These are phyloP conservation scores for Boletus reticulatus DNA, from an alignment of 768 basidiomycete species.

Conservation along the genomic window DNA sequence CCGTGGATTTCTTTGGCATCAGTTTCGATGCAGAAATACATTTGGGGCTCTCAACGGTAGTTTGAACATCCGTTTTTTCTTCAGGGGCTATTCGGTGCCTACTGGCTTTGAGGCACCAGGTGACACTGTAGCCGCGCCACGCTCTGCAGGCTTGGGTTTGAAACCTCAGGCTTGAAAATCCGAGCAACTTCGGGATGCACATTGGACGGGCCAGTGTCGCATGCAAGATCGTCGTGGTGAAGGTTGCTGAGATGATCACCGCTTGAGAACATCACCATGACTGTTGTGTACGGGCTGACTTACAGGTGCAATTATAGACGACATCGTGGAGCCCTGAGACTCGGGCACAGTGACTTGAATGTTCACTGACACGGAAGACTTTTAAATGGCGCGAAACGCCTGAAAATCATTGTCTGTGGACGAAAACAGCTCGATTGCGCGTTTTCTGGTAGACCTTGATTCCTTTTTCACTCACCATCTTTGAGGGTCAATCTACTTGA, in stretches of 20 bases:
- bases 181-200: no score
- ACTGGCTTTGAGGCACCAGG: background rate
- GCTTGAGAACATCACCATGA: background rate
- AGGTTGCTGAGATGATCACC: background rate
- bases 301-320: constrained; percentile 5
- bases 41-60: no score
- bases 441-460: background rate
- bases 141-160: background rate
- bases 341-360: constrained; percentile 32
- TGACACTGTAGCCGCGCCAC: background rate
- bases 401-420: constrained; percentile 74
- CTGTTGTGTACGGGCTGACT: background rate
- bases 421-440: background rate
- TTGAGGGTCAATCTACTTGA: constrained; percentile 64
- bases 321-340: constrained; percentile 1
- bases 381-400: constrained; percentile 56
- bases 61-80: constrained; percentile 14
- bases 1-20: no score
- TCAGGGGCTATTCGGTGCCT: constrained; percentile 5
- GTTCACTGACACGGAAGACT: constrained; percentile 35
- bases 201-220: no score
- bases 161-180: background rate
- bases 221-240: background rate
- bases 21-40: no score
- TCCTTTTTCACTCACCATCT: constrained; percentile 53